Base-by-base conservation (phyloP, 2,329 filamentous ascomycete species). In the Aspergillus brasiliensis region DNA sequence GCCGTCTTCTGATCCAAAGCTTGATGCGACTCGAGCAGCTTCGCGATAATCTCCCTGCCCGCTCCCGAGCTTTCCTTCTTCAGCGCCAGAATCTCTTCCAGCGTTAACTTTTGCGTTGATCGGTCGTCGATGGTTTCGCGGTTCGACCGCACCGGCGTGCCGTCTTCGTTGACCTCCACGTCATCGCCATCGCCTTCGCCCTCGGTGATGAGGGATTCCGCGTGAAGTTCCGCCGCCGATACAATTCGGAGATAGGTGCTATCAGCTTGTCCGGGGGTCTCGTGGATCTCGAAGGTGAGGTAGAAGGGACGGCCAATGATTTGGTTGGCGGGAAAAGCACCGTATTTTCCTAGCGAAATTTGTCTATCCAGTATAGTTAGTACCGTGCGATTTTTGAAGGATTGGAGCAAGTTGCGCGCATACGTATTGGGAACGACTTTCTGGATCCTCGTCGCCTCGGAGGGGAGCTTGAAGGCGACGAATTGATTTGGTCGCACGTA, bases 1-100 rank as follows among this genome's bases (percentile, higher is more conserved):
- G 88, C 84, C 0, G 95, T 98, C 82, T 99, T 99, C 79, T 98
- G 90, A 67, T 96, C 92, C 46, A 99, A 84, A 1, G 89, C 91
- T 17, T 91, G 88, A 76, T 99, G 95, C 46, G 92, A 95, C 28
- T 92, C 84, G 76, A 99, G 85, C 25, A 99, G 87, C 77, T 93
- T 96, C n/a, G 91, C 89, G 64, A 99, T 95, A 51, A 99, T 85
- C 54, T 96, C 93, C 73, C 91, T 90, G 11, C 93, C 94, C 0
- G 91, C 91, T 5, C 88, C 88, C 3, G 88, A 87, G 10, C 89
- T 90, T 58, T 92, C 83, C 69, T 83, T 84, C 74, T 91, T 91
- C 64, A 91, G 77, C 65, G 84, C 84, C 71, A 91, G 88, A 55
- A 91, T 91, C 71, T 91, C 88, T 21, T 84, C 82, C 78, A 88